Evolutionary conservation across 768 basidiomycete genomes (phyloP).

Genomic region (Suillus ampliporus): DNA sequence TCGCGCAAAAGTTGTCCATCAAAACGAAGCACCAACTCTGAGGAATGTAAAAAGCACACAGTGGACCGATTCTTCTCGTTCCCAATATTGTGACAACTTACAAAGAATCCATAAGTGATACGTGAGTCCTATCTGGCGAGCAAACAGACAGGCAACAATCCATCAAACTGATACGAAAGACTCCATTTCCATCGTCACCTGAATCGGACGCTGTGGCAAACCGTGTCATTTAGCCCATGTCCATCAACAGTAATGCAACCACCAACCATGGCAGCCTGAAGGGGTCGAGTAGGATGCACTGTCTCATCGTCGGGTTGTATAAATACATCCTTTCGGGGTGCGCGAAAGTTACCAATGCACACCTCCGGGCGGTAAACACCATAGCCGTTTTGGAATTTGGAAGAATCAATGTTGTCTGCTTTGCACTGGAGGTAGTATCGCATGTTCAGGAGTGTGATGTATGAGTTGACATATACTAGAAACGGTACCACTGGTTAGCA

Average conservation of each 20-base stretch:
- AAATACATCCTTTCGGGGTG: neutral
- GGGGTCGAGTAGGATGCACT: neutral
- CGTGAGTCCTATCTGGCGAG: neutral
- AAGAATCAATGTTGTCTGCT: neutral
- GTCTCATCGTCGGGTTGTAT: neutral
- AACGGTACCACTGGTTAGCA: neutral
- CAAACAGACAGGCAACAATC: neutral
- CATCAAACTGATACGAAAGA: neutral
- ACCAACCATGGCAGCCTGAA: neutral
- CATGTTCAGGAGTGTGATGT: neutral
- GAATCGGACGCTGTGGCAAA: neutral
- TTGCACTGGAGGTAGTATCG: neutral
- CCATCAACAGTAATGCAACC: too few species aligned
- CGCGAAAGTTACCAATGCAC: neutral
- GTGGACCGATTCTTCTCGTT: neutral
- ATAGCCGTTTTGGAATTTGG: neutral
- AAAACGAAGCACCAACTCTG: too few species aligned
- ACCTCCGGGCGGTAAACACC: too few species aligned
- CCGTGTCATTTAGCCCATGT: neutral
- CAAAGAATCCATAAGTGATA: neutral
- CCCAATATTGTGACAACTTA: too few species aligned
- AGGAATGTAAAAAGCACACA: too few species aligned
- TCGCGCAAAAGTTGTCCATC: too few species aligned
- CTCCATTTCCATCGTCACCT: neutral
- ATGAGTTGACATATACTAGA: slow-evolving; percentile 4